These are phyloP conservation scores for Fusarium sulawesiense DNA, from an alignment of 2,329 filamentous ascomycete species.

Conservation along the genomic window DNA sequence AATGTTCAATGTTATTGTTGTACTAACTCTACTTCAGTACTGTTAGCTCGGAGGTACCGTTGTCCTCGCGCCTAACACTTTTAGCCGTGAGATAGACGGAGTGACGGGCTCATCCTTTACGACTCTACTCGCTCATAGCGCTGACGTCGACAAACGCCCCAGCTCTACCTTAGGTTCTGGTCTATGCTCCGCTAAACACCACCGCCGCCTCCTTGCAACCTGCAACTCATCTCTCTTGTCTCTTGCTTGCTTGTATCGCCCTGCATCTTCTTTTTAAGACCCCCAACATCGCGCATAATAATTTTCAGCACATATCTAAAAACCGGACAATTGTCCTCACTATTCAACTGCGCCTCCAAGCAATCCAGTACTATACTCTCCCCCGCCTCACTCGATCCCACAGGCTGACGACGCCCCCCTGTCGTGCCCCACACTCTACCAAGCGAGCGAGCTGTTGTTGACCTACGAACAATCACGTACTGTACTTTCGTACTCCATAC, in stretches of 20 bases:
- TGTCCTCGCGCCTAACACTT: constrained; percentile 25
- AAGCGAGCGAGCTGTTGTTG: constrained; percentile 45
- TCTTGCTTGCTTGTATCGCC: constrained; percentile 36
- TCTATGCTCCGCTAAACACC: constrained; percentile 50
- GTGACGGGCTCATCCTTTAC: constrained; percentile 27
- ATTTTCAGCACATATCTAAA: constrained; percentile 12
- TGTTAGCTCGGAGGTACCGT: constrained; percentile 21
- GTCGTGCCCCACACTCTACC: constrained; percentile 47
- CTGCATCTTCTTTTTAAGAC: constrained; percentile 29
- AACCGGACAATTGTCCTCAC: constrained; percentile 33
- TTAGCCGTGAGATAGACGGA: constrained; percentile 42
- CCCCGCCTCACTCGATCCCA: constrained; percentile 43
- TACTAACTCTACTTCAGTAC: background rate
- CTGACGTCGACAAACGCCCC: constrained; percentile 61
- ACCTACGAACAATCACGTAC: constrained; percentile 39
- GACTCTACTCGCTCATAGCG: constrained; percentile 45
- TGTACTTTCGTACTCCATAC: constrained; percentile 38
- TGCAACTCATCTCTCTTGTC: constrained; percentile 34
- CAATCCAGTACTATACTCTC: constrained; percentile 23
- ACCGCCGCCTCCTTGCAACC: constrained; percentile 46
- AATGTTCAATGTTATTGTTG: background rate
- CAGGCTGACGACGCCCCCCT: constrained; percentile 49
- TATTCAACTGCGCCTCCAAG: constrained; percentile 36
- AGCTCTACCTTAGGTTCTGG: constrained; percentile 35
- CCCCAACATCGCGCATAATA: constrained; percentile 24